Evolutionary conservation across 2,329 filamentous ascomycete species (phyloP), one percentile per base, ranked within the genome.

Genomic region (Curvularia lunata): DNA sequence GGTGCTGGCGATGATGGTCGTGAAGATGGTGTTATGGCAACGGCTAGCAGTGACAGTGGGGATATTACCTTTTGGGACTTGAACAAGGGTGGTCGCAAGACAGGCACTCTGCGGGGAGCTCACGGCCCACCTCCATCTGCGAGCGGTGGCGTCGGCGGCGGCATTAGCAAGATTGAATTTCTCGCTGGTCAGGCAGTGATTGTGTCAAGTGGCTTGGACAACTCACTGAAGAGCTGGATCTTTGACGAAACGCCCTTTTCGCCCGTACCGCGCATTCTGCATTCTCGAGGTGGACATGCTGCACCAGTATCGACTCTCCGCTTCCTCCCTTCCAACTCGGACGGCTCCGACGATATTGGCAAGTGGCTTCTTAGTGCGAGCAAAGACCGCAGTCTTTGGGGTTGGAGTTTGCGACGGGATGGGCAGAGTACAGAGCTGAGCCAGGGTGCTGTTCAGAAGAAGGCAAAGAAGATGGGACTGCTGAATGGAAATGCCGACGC

Each of bases 31-130:
- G 91, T 97, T 53, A 97, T 99, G 92, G 94, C 94, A 7, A 98
- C 95, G 0, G 88, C 92, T 8, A 92, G 91, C 21, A 82, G 83
- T 25, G 83, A 85, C 4, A 93, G 86, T 60, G 94, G 95, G 32
- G 95, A 99, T 75, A 86, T 99, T 43, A 96, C 91, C 0, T 89
- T 99, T 63, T 99, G 95, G 95, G 95, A 99, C 75, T 82, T 99
- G 55, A 97, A 97, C 73, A 85, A 90, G 37, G 92, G 92, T 16
- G 92, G 92, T 5, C 88, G 91, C 67, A 88, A 97, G 54, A 91
- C 91, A 79, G 93, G 95, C 47, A 86, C 96, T 12, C 82, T 99
- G 34, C 87, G 93, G 66, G 91, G 91, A 54, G 95, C 94, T 0
- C 95, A 99, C 75, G 91, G 92, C 65, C 89, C 91, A 5, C 89